Evolutionary conservation across 2,329 filamentous ascomycete genomes (phyloP).

Genomic region (Dendryphion nanum): DNA sequence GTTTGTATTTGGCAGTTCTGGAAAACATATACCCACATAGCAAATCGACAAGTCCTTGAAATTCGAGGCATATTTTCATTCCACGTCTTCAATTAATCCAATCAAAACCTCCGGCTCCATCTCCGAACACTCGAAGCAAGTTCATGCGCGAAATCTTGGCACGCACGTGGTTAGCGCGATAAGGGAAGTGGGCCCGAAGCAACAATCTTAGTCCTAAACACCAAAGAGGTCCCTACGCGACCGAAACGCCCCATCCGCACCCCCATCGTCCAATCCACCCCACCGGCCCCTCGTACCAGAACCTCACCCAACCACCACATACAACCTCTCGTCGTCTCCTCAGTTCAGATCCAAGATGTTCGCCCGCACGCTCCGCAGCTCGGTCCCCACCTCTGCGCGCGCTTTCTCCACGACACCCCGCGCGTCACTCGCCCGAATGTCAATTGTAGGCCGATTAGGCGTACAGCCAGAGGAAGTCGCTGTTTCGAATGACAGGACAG

Average conservation of each 20-base stretch:
- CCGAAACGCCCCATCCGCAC: no score
- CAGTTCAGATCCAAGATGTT: constrained; percentile 21
- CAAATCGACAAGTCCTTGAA: no score
- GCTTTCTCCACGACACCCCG: constrained; percentile 71
- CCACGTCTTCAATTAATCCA: no score
- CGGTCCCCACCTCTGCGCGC: constrained; percentile 55
- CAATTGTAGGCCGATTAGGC: constrained; percentile 81
- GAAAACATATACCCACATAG: no score
- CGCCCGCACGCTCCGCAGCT: constrained; percentile 44
- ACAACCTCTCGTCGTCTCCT: not conserved
- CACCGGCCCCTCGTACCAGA: constrained; percentile 4
- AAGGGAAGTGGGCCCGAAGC: constrained; percentile 1
- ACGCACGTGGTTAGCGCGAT: constrained; percentile 4
- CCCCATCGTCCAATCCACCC: no score
- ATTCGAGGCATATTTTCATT: no score
- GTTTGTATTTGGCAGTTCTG: no score
- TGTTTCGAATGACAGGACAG: constrained; percentile 69
- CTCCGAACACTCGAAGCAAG: not conserved
- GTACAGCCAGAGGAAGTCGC: constrained; percentile 75
- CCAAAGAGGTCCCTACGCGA: not conserved
- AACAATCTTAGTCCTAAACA: not conserved
- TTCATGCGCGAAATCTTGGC: constrained; percentile 1
- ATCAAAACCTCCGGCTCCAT: no score
- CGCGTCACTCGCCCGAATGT: constrained; percentile 72
- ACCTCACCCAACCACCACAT: not conserved